phyloP scores from a whole-genome alignment of 331 rosid genomes.

The Acacia pycnantha region DNA sequence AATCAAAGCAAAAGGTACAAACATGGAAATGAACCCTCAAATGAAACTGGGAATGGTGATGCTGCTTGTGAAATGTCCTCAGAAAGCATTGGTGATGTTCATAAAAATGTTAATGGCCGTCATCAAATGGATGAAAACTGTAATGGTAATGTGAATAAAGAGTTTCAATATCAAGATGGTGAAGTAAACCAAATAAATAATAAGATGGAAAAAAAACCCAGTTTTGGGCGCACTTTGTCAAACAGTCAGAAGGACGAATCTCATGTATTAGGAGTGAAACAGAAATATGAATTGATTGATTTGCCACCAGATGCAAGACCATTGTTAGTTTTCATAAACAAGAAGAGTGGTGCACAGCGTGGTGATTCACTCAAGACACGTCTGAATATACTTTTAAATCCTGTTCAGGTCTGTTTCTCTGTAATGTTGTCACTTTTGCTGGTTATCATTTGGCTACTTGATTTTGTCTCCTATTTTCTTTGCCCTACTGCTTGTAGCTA shows the following conservation, averaged over 20 bases:
- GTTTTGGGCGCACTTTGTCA: constrained; percentile 52
- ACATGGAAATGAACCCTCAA: constrained; percentile 58
- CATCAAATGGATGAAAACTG: constrained; percentile 58
- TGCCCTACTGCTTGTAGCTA: constrained; percentile 4
- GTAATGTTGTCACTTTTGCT: constrained; percentile 22
- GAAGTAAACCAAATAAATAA: constrained; percentile 35
- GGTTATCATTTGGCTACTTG: constrained; percentile 7
- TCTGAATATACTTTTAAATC: constrained; percentile 81
- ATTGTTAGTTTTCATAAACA: constrained; percentile 86
- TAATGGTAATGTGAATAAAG: constrained; percentile 48
- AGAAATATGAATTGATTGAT: constrained; percentile 74
- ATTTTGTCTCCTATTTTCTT: constrained; percentile 22
- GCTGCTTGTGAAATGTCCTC: constrained; percentile 57
- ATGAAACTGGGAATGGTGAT: constrained; percentile 64
- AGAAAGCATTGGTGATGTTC: constrained; percentile 67
- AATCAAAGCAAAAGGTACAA: constrained; percentile 81
- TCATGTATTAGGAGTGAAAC: constrained; percentile 56
- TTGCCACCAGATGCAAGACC: constrained; percentile 93
- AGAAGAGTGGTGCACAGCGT: constrained; percentile 99
- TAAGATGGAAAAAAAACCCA: constrained; percentile 54
- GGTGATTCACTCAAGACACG: constrained; percentile 89
- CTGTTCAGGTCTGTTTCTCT: constrained; percentile 75
- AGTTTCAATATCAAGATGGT: constrained; percentile 58
- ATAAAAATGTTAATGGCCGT: constrained; percentile 56
- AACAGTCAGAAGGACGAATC: constrained; percentile 68